phyloP scores from a whole-genome alignment of 441 rosid genomes.

The Jatropha multifida region DNA sequence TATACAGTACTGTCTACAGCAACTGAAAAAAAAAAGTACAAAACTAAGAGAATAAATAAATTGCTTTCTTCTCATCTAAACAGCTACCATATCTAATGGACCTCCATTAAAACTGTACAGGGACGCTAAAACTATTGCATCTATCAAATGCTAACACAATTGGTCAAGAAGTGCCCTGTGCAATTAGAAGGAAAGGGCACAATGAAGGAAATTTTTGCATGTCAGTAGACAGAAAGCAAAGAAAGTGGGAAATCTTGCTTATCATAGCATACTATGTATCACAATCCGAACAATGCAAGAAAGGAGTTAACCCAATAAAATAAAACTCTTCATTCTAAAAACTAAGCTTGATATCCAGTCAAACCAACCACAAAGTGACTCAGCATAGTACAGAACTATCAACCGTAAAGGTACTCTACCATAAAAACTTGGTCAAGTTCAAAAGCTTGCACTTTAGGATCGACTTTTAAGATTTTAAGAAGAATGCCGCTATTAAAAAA shows the following conservation, averaged over 20 bases:
- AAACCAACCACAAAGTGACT: neutral
- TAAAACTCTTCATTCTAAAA: neutral
- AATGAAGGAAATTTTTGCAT: neutral
- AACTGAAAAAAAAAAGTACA: neutral
- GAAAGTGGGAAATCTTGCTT: neutral
- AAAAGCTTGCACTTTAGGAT: neutral
- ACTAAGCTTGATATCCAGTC: neutral
- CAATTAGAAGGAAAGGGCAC: neutral
- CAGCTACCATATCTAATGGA: neutral
- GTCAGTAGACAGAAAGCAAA: neutral
- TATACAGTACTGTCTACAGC: neutral
- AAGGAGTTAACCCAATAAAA: neutral
- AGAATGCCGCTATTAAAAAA: neutral
- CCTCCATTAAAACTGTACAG: neutral
- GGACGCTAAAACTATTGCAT: neutral
- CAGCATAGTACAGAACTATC: neutral
- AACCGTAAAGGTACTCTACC: neutral
- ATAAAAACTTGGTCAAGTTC: neutral
- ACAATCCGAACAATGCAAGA: neutral
- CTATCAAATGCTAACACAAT: neutral
- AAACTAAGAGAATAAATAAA: neutral
- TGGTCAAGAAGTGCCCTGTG: neutral
- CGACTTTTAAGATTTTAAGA: neutral
- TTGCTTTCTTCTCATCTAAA: neutral
- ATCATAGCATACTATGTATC: constrained; percentile 8